Conservation (phyloP, 768 basidiomycete species). For the Plicaturopsis crispa region DNA sequence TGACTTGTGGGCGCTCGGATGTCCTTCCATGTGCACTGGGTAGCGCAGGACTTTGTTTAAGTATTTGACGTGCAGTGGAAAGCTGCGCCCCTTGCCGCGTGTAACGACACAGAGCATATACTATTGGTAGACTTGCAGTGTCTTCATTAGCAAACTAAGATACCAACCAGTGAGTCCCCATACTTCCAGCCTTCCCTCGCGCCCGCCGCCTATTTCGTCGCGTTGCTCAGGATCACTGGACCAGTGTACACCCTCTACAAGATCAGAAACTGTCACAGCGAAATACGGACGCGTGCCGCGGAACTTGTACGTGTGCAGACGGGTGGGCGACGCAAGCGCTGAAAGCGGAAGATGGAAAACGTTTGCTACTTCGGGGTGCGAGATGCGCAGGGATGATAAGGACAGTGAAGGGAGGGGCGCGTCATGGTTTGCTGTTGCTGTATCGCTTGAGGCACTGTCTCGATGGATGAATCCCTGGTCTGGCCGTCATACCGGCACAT, state of each 20-base stretch:
- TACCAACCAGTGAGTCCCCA: conserved; percentile 89
- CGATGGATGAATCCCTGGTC: conserved; percentile 38
- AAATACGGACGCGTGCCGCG: conserved; percentile 53
- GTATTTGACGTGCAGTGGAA: neutral
- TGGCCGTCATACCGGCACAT: conserved; percentile 7
- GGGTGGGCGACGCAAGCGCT: conserved; percentile 36
- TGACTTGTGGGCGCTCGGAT: no score
- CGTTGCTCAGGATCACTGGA: conserved; percentile 24
- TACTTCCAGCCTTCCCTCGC: conserved; percentile 50
- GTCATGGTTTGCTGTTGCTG: conserved; percentile 19
- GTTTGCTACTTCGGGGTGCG: conserved; percentile 57
- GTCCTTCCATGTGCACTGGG: no score
- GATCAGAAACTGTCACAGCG: conserved; percentile 60
- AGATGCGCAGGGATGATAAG: conserved; percentile 35
- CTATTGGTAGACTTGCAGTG: conserved; percentile 39
- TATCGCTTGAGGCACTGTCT: conserved; percentile 8
- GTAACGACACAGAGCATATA: no score
- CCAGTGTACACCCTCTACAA: conserved; percentile 25
- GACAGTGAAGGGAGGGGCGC: conserved; percentile 57
- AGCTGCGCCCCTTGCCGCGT: neutral
- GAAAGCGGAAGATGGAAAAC: conserved; percentile 66
- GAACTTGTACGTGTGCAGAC: conserved; percentile 47
- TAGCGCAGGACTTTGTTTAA: no score
- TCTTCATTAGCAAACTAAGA: conserved; percentile 53
- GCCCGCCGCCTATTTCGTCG: conserved; percentile 35